Evolutionary conservation across 129 eudicot genomes (phyloP).

Genomic region (carrot (Daucus carota)): DH1_v3.0 NC_030389.2:10177501-10178000

Average conservation of each 20-base stretch:
- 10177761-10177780: too few species aligned
- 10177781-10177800: too few species aligned
- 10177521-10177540: conserved; percentile 37
- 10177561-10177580: conserved; percentile 13
- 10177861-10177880: not conserved
- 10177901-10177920: not conserved
- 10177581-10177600: not conserved
- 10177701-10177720: not conserved
- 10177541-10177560: conserved; percentile 16
- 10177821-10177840: not conserved
- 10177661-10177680: not conserved
- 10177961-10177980: too few species aligned
- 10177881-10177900: not conserved
- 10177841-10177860: not conserved
- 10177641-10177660: not conserved
- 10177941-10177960: not conserved
- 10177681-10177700: not conserved
- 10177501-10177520: conserved; percentile 24
- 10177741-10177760: not conserved
- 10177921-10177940: not conserved
- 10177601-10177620: not conserved
- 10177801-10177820: too few species aligned
- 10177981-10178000: not conserved
- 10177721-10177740: not conserved
- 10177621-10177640: not conserved